Evolutionary conservation across 371 early-diverging fungal species (phyloP), one percentile per base, ranked within the genome.

Genomic region (Mucor piriformis): DNA sequence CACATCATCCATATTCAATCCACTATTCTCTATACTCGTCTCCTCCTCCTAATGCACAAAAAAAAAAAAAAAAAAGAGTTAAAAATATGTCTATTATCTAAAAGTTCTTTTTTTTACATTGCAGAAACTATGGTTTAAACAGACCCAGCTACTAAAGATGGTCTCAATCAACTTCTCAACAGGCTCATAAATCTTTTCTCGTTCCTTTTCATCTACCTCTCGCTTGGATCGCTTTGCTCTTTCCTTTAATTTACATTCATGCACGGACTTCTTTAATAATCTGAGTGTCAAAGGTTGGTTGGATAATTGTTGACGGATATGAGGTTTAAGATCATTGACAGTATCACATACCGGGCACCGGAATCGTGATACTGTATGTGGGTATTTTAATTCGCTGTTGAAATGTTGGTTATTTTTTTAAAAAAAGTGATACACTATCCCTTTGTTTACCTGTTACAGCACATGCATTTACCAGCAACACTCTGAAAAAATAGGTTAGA

Each of bases 311-410:
- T 68, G 49, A 35, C 69, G 71, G 34, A 72, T 50, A 54, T 71
- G 70, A 6, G 81, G 77, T 43, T 83, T 81, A 23, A 92, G 64
- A 54, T 92, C 91, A 67, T 92, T 92, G 52, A 92, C 78, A 0
- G 94, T 92, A 52, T 93, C 91, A 76, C 96, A 96, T n/a, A 92
- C 89, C 12, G 93, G 91, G 73, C 96, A 96, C 54, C 91, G 85
- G 65, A 94, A 95, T 63, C 89, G 86, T 38, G 86, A 64, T 29
- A 90, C 89, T 0, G 76, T 67, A 21, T 71, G 70, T 0, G 92
- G 92, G 54, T 88, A 91, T 37, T 84, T 78, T 21, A 93, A 81
- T 54, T 91, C 83, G 63, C 88, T 88, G 34, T n/a, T n/a, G n/a
- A n/a, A n/a, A n/a, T n/a, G n/a, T n/a, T n/a, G n/a, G n/a, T n/a